Evolutionary conservation across 768 basidiomycete species (phyloP).

Genomic region (Psilocybe azurescens): DNA sequence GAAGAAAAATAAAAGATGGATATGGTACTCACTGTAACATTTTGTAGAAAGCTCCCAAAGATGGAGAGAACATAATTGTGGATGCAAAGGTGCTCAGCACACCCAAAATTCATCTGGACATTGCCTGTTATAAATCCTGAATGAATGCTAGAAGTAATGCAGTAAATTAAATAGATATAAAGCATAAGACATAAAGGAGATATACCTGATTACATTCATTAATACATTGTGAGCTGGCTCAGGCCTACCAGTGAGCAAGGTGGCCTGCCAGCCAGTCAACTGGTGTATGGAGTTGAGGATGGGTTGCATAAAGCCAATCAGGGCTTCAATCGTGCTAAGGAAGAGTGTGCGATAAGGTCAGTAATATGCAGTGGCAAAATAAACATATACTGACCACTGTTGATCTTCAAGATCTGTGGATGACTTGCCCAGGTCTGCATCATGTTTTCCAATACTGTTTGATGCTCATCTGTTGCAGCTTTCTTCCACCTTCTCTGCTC

Average conservation of each 20-base stretch:
- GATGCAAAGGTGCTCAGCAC: not conserved
- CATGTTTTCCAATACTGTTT: not conserved
- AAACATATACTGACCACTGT: constrained; percentile 10
- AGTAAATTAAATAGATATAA: not conserved
- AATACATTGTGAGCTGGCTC: not conserved
- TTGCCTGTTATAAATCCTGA: constrained; percentile 4
- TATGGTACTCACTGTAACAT: constrained; percentile 9
- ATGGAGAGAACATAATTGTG: not conserved
- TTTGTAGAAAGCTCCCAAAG: not conserved
- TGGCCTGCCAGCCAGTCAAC: constrained; percentile 3
- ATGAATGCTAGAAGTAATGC: not conserved
- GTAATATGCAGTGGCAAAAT: not conserved
- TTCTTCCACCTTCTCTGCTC: not conserved
- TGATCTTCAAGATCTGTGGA: constrained; percentile 4
- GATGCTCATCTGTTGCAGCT: not conserved
- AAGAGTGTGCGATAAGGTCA: not conserved
- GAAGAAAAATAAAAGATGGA: not conserved
- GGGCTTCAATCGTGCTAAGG: not conserved
- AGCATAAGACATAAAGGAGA: not conserved
- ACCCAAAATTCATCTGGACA: constrained; percentile 10
- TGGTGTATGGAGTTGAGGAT: not conserved
- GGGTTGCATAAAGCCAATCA: not conserved
- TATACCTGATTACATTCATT: constrained; percentile 3
- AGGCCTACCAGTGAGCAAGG: constrained; percentile 6
- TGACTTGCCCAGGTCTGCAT: not conserved